Evolutionary conservation across 2,329 filamentous ascomycete species (phyloP).

Genomic region (Hansfordia pulvinata): DNA sequence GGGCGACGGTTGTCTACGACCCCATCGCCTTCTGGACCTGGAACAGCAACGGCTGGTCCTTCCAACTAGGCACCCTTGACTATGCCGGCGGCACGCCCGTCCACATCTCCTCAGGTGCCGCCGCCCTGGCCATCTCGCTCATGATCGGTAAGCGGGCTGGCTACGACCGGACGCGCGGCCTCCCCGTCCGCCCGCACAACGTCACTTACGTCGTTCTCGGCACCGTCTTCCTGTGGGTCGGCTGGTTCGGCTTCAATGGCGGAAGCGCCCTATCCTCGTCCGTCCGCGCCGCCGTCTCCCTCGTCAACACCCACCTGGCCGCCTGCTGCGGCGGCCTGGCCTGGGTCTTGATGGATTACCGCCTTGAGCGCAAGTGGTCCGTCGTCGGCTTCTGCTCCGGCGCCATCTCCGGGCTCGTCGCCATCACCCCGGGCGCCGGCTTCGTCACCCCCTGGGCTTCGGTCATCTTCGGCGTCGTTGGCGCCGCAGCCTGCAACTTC

Average conservation of each 20-base stretch:
- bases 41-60: constrained; percentile 62
- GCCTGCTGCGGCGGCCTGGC: constrained; percentile 70
- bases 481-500: constrained; percentile 65
- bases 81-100: constrained; percentile 66
- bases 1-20: constrained; percentile 59
- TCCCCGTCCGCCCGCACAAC: constrained; percentile 59
- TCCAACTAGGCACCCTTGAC: constrained; percentile 54
- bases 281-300: constrained; percentile 79
- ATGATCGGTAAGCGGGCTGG: constrained; percentile 59
- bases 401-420: constrained; percentile 74
- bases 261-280: constrained; percentile 72
- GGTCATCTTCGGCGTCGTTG: constrained; percentile 43
- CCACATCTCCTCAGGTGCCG: constrained; percentile 59
- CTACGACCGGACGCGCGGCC: constrained; percentile 45
- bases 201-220: constrained; percentile 62
- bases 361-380: constrained; percentile 86
- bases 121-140: constrained; percentile 58
- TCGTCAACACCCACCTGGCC: constrained; percentile 76
- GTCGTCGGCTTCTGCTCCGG: constrained; percentile 91
- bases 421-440: constrained; percentile 73
- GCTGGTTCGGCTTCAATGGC: constrained; percentile 95
- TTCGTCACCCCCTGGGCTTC: constrained; percentile 57
- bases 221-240: constrained; percentile 74
- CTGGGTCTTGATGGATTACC: constrained; percentile 79
- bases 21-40: constrained; percentile 68